Conservation (phyloP, 768 basidiomycete species). For the Suillus decipiens region DNA sequence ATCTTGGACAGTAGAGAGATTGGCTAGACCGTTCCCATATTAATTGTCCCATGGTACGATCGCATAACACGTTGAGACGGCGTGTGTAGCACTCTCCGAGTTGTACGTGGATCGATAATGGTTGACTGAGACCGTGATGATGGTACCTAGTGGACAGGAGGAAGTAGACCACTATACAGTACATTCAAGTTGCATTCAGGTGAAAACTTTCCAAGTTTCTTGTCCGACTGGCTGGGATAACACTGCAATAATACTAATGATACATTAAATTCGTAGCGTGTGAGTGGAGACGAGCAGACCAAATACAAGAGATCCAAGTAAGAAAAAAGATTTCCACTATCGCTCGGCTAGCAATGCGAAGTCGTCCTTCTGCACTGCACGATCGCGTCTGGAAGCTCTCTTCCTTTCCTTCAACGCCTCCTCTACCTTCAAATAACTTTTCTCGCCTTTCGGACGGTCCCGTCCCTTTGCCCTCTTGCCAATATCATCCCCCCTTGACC, state of each 20-base stretch:
- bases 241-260: not conserved
- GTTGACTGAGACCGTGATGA: not conserved
- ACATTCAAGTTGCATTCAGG: not conserved
- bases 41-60: not conserved
- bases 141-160: not conserved
- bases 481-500: slow-evolving; percentile 52
- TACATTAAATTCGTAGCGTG: not conserved
- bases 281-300: not conserved
- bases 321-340: slow-evolving; percentile 4
- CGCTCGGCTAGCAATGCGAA: slow-evolving; percentile 6
- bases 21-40: not conserved
- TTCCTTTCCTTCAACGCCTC: slow-evolving; percentile 42
- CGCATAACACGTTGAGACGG: not conserved
- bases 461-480: slow-evolving; percentile 48
- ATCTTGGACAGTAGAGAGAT: not conserved
- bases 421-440: slow-evolving; percentile 29
- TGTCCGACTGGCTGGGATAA: not conserved
- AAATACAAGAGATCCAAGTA: not conserved
- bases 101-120: not conserved
- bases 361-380: slow-evolving; percentile 3
- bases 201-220: not conserved
- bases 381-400: slow-evolving; percentile 27
- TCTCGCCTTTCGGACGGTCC: slow-evolving; percentile 24
- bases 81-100: not conserved
- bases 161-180: not conserved